Evolutionary conservation across 2,329 filamentous ascomycete genomes (phyloP).

Genomic region (Blastomyces parvus): DNA sequence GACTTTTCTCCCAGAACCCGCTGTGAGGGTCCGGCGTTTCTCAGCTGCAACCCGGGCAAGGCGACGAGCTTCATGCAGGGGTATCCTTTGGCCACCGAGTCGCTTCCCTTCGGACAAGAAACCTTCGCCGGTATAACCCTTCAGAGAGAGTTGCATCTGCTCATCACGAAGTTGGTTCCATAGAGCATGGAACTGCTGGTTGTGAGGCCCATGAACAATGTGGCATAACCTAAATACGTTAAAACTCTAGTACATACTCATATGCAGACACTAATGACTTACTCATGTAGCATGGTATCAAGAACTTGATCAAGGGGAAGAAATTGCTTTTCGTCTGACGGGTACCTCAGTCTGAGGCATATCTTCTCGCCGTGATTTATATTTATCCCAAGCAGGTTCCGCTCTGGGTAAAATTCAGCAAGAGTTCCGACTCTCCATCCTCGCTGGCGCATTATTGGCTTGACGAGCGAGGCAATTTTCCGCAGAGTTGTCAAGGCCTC

Average conservation of each 20-base stretch:
- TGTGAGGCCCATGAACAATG: constrained; percentile 73
- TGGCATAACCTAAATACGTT: constrained; percentile 54
- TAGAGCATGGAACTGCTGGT: constrained; percentile 69
- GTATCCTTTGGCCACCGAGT: constrained; percentile 59
- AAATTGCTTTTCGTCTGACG: constrained; percentile 65
- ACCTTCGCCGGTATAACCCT: constrained; percentile 84
- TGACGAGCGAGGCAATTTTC: constrained; percentile 78
- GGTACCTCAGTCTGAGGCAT: constrained; percentile 68
- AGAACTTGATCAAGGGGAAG: constrained; percentile 68
- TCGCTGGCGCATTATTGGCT: constrained; percentile 85
- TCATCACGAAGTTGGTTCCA: constrained; percentile 88
- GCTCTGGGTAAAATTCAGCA: constrained; percentile 75
- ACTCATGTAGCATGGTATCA: constrained; percentile 89
- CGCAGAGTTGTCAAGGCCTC: constrained; percentile 55
- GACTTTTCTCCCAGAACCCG: constrained; percentile 60
- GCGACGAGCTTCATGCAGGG: constrained; percentile 62
- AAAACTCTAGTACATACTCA: constrained; percentile 14
- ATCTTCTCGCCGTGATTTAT: constrained; percentile 68
- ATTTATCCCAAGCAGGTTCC: constrained; percentile 71
- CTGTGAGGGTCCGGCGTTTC: constrained; percentile 49
- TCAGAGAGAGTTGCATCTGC: constrained; percentile 62
- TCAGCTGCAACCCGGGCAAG: constrained; percentile 66
- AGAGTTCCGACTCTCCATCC: constrained; percentile 70
- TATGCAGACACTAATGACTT: constrained; percentile 18
- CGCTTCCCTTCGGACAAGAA: constrained; percentile 68